These are phyloP conservation scores for Lactarius hatsudake DNA, from an alignment of 768 basidiomycete species.

Conservation along the genomic window DNA sequence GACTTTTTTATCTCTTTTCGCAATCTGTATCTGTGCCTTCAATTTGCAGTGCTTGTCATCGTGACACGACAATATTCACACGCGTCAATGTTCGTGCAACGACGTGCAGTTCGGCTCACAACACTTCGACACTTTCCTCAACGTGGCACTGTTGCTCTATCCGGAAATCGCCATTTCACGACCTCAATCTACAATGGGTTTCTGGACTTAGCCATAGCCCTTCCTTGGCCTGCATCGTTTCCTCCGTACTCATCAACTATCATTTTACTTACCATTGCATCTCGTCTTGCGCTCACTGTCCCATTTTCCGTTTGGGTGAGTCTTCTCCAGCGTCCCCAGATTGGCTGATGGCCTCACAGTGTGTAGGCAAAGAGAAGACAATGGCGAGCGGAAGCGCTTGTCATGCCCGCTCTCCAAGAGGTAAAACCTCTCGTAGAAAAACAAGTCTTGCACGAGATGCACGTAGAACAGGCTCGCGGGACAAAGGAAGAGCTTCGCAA, in stretches of 20 bases:
- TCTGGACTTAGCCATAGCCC: conserved; percentile 68
- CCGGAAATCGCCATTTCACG: conserved; percentile 17
- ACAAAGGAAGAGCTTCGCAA: conserved; percentile 26
- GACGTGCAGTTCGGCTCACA: conserved; percentile 6
- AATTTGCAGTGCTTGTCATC: conserved; percentile 1
- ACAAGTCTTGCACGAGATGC: conserved; percentile 18
- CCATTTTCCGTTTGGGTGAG: conserved; percentile 79
- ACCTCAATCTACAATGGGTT: conserved; percentile 56
- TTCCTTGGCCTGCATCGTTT: conserved; percentile 66
- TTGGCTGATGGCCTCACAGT: not conserved
- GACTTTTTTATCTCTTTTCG: conserved; percentile 18
- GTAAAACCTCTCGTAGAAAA: conserved; percentile 24
- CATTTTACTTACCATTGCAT: conserved; percentile 60
- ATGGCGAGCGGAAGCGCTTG: conserved; percentile 30
- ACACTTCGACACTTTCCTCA: conserved; percentile 1
- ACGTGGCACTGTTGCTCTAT: not conserved
- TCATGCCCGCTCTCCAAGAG: conserved; percentile 27
- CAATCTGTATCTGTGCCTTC: conserved; percentile 24
- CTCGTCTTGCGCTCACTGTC: conserved; percentile 57
- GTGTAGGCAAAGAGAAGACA: conserved; percentile 32
- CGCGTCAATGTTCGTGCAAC: conserved; percentile 17
- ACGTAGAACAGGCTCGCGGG: conserved; percentile 16
- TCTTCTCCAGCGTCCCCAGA: conserved; percentile 6
- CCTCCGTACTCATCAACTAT: conserved; percentile 76
- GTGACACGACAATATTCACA: conserved; percentile 4